Evolutionary conservation across 495 filamentous ascomycete species (phyloP).

Genomic region (Daldinia bambusicola): DNA sequence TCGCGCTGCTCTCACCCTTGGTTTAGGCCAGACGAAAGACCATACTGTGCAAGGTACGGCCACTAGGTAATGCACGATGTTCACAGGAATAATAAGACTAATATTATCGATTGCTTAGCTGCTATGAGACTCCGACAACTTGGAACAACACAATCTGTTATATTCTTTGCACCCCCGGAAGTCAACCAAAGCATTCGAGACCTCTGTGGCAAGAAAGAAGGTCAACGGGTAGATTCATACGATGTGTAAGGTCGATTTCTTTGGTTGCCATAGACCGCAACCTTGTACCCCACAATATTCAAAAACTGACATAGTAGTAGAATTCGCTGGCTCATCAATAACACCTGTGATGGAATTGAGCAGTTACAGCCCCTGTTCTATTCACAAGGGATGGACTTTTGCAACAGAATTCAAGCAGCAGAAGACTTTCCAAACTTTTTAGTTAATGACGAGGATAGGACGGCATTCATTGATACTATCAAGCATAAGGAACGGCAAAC

Average conservation of each 20-base stretch:
- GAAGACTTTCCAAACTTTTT: constrained; percentile 46
- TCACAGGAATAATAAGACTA: background rate
- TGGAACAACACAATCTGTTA: constrained; percentile 48
- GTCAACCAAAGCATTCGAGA: constrained; percentile 61
- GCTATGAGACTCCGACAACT: constrained; percentile 58
- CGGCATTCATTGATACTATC: constrained; percentile 39
- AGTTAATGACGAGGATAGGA: constrained; percentile 23
- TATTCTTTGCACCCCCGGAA: constrained; percentile 53
- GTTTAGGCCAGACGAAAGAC: constrained; percentile 59
- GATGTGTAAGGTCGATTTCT: constrained; percentile 55
- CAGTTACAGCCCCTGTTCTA: constrained; percentile 66
- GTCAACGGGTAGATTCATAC: constrained; percentile 52
- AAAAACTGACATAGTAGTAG: constrained; percentile 21
- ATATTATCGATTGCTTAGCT: constrained; percentile 23
- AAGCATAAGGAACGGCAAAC: constrained; percentile 52
- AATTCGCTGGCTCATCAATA: constrained; percentile 68
- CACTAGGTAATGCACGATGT: background rate
- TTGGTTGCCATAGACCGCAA: background rate
- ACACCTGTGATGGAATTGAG: constrained; percentile 66
- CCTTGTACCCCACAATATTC: background rate
- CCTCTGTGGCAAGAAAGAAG: constrained; percentile 38
- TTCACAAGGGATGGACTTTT: constrained; percentile 67
- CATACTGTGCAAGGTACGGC: constrained; percentile 55
- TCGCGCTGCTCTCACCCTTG: constrained; percentile 58
- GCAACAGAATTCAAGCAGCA: constrained; percentile 51